Base-by-base conservation (phyloP, 148 eudicot genomes). In the Rhododendron williamsianum region DNA sequence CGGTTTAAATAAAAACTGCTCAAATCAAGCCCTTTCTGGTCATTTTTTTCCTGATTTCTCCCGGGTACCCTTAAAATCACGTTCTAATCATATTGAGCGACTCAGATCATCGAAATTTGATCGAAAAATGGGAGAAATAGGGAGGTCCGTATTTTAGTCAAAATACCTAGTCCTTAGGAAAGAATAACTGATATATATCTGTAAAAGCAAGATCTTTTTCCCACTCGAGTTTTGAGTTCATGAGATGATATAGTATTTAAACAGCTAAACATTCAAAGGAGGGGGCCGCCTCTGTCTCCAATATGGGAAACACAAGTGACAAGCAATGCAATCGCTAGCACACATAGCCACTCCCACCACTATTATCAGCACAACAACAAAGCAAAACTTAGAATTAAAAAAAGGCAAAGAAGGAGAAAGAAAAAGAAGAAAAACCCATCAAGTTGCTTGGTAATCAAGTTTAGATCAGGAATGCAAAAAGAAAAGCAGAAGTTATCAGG, bases 301-400 rank as follows among this genome's bases (percentile, higher is more conserved):
- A 48, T 54, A 87, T 60, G 85, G 85, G 79, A 76, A 76, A 72
- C 89, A 87, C 80, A 85, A 25, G 46, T 87, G 85, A 82, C 79
- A 65, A 81, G 73, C 65, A 58, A 85, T 76, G 85, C 87, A 87
- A 82, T 85, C 83, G 82, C 54, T 33, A 15, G 58, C 77, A 58
- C 65, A 85, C 46, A 35, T 19, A 77, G 23, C 82, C 85, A 73
- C 82, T 78, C 71, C 84, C 76, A 3, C 77, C 72, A 87, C 85
- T 52, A 76, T 79, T 23, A 52, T 56, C 65, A 48, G 78, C 74
- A 69, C 11, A 76, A 43, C 63, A 67, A 52, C 67, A 82, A 73
- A 27, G 82, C 80, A 76, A 84, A 84, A 65, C 35, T 52, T 18
- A 51, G 51, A 72, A n/a, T 30, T 18, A 2, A 48, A 15, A 7